A percentile compares a stretch with the other conserved stretches of the same genome.
These are phyloP conservation scores for Monosporascus sp. DNA, from an alignment of 2,329 filamentous ascomycete species.

Conservation along the genomic window DNA sequence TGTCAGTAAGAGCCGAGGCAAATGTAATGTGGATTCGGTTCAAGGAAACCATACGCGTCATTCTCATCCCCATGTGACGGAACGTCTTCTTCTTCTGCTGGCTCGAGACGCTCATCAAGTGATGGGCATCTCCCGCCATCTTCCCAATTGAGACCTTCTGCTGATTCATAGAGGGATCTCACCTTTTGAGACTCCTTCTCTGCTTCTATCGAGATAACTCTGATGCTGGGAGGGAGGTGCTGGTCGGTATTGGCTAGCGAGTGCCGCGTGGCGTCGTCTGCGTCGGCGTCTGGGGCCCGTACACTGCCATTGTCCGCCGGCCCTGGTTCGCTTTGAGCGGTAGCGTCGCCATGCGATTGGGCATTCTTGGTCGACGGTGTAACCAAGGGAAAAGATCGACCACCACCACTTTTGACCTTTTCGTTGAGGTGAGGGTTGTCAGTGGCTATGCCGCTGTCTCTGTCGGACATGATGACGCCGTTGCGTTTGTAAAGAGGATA, in stretches of 20 bases:
- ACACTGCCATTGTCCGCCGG: neutral
- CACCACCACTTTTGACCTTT: constrained; percentile 10
- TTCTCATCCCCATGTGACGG: constrained; percentile 48
- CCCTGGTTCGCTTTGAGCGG: no score
- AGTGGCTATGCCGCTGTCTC: constrained; percentile 11
- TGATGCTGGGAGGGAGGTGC: constrained; percentile 39
- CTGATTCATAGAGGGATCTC: constrained; percentile 59
- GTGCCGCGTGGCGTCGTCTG: constrained; percentile 2
- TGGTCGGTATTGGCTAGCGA: constrained; percentile 10
- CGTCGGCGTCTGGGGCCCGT: constrained; percentile 3
- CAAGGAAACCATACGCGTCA: constrained; percentile 55
- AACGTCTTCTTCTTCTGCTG: constrained; percentile 44
- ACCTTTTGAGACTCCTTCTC: constrained; percentile 63
- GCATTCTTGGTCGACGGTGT: constrained; percentile 10
- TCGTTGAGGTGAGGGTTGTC: constrained; percentile 4
- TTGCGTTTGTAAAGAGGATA: constrained; percentile 13
- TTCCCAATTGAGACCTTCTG: constrained; percentile 48
- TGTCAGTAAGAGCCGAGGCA: constrained; percentile 24
- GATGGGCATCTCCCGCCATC: constrained; percentile 44
- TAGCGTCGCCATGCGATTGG: constrained; percentile 6
- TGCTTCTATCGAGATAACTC: constrained; percentile 48
- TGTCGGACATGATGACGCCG: constrained; percentile 19
- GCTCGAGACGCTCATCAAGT: constrained; percentile 41
- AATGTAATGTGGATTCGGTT: constrained; percentile 19
- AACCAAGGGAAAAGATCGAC: constrained; percentile 24